Evolutionary conservation across 768 basidiomycete species (phyloP), one percentile per base, ranked within the genome.

Genomic region (Roridomyces roridus): DNA sequence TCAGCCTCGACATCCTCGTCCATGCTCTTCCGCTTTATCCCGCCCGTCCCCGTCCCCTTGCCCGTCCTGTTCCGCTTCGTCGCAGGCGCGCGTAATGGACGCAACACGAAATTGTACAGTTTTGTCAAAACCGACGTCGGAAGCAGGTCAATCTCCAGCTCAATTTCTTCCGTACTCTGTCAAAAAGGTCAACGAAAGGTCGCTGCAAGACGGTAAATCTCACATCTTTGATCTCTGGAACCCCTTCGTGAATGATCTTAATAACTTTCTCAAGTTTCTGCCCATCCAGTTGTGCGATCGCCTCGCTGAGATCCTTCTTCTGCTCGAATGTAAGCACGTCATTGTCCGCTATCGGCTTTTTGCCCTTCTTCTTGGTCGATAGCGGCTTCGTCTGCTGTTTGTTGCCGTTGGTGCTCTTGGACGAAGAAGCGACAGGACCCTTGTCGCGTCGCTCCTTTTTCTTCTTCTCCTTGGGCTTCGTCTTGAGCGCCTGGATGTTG

Each of bases 261-360:
- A 98, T 95, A 50, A 97, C 96, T 68, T 86, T 87, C 73, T 94
- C 91, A 58, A 98, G 76, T 69, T 90, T 91, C 47, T 81, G 71
- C 20, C 88, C 94, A 62, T 97, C 93, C 23, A 97, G 85, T 66
- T 84, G 84, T 57, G 83, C 82, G 63, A 99, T 99, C 47, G 94
- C 92, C 73, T 98, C 95, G 67, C 95, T 96, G 52, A 99, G 78
- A 69, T 98, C 94, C 74, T 97, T 95, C 88, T 99, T 99, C 80
- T 98, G 96, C 63, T 94, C 93, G 70, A 96, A 92, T 47, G 92
- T 90, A 34, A 98, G 80, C 43, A 89, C 86, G 54, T 94, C 92
- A 65, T 92, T 89, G 63, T 93, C 91, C 10, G 83, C 74, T 40
- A 86, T 71, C 35, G 80, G 78, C 70, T 89, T 90, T 80, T 91